Evolutionary conservation across 1,284 basidiomycete genomes (phyloP), one percentile per base, ranked within the genome.

Genomic region (Sutorius eximius): DNA sequence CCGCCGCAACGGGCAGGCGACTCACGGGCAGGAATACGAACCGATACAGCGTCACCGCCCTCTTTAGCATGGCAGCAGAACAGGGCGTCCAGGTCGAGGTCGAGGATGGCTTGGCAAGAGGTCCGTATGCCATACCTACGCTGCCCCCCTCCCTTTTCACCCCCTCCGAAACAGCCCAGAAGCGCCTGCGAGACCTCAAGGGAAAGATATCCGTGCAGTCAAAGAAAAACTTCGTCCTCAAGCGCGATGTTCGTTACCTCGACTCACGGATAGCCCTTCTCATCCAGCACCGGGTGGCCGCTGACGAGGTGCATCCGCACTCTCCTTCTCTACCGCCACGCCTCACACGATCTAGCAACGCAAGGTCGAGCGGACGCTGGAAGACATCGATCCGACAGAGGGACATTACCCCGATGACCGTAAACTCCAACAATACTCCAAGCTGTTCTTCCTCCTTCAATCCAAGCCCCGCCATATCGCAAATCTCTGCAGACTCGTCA

Each of bases 71-170:
- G 87, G 95, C 95, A 12, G 96, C 95, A 27, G 95, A 99, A 74
- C 94, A 98, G 80, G 96, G 99, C 70, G n/a, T n/a, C n/a, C n/a
- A n/a, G n/a, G 91, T 97, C 29, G 97, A 99, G 71, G 92, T 98
- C 42, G 95, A 98, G 74, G 96, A 99, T 73, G 96, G 98, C 73
- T 79, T 99, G 56, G 95, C 95, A 11, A 81, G 93, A 81, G 92
- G 93, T 93, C 68, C 62, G 87, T 77, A 42, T n/a, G 42, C 44
- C 56, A 24, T 16, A 18, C 27, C 41, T 3, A 10, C 34, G 3
- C n/a, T 24, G 9, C 15, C 20, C 33, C 2, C 11, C 16, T 3
- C 15, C 33, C 12, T 3, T 3, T 24, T 33, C 43, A 51, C 45
- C 0, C 0, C 44, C 29, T n/a, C 20, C n/a, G 10, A 42, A 55